Base-by-base conservation (phyloP, 106 monocot species). In the Apostasia shenzhenica region DNA sequence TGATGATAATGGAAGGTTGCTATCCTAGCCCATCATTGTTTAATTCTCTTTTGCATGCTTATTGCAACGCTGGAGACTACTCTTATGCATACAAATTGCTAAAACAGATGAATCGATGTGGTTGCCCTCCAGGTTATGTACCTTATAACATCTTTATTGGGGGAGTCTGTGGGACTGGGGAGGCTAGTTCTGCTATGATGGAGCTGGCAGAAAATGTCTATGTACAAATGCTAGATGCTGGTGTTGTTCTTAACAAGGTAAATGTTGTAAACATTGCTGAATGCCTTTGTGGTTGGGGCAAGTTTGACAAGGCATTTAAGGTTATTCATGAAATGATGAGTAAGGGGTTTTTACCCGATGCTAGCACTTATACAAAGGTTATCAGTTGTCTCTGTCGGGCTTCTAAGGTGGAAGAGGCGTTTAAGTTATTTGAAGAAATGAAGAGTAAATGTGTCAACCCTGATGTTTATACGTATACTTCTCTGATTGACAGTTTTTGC, bases 141-240 rank as follows among this genome's bases (percentile, higher is more conserved):
- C 68, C 87, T 41, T 99, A 99, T 66, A 99, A 99, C 72, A 90
- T 85, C 44, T 85, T 99, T 68, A 99, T 99, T 59, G 97, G 97
- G 43, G 90, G 85, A 51, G 80, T 99, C 59, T 99, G 97, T 74
- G 85, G 90, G 37, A 76, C 64, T 62, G 79, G 81, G 42, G 70
- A 83, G 45, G 76, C 82, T 48, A 83, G 61, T 68, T 68, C 65
- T 44, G 80, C 80, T 11, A 57, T 71, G 45, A 40, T 93, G 74
- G 81, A 83, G 48, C 41, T 99, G 62, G 92, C 90, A 38, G 92
- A 87, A 59, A 89, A 85, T 47, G 77, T 82, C 38, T 99, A 87
- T 70, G 85, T 67, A 8, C 90, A 93, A 71, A 92, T 99, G 92
- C 70, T 99, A 44, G 62, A 81, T 77, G 77, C 73, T 68, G 92